These are phyloP conservation scores for Solanum paucissectum DNA, from an alignment of 257 asterid species.

Conservation along the genomic window DNA sequence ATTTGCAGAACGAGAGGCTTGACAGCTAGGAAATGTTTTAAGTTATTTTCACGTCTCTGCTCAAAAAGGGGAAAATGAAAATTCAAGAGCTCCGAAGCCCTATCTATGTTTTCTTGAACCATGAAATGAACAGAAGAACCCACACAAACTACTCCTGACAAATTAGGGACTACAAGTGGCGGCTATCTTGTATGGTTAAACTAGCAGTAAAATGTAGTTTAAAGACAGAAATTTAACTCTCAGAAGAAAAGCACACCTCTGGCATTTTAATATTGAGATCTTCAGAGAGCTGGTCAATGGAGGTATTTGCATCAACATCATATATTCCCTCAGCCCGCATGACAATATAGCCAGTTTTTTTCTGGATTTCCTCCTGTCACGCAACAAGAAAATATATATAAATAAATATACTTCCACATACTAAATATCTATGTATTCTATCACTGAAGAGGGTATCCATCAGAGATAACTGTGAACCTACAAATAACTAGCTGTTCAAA, in stretches of 20 bases:
- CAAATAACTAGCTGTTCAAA: not conserved
- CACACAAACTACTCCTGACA: not conserved
- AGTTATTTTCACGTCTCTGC: not conserved
- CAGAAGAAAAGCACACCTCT: slow-evolving; percentile 40
- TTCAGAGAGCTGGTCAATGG: slow-evolving; percentile 94
- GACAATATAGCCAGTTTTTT: slow-evolving; percentile 89
- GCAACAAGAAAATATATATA: not conserved
- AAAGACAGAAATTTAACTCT: not conserved
- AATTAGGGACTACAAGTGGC: not conserved
- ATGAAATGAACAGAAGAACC: not conserved
- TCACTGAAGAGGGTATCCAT: not conserved
- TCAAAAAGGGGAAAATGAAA: not conserved
- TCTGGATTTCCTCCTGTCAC: slow-evolving; percentile 94
- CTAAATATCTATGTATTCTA: not conserved
- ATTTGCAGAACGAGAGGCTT: not conserved
- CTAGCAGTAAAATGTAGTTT: not conserved
- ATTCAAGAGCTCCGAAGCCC: not conserved
- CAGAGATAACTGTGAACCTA: not conserved
- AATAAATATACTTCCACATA: not conserved
- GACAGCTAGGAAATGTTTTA: not conserved
- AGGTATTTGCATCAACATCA: slow-evolving; percentile 96
- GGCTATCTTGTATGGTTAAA: not conserved
- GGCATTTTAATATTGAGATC: slow-evolving; percentile 93
- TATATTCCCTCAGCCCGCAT: slow-evolving; percentile 95
- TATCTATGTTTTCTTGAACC: not conserved